Conservation (phyloP, 148 eudicot species). For the Salicornia ramosissima region DNA sequence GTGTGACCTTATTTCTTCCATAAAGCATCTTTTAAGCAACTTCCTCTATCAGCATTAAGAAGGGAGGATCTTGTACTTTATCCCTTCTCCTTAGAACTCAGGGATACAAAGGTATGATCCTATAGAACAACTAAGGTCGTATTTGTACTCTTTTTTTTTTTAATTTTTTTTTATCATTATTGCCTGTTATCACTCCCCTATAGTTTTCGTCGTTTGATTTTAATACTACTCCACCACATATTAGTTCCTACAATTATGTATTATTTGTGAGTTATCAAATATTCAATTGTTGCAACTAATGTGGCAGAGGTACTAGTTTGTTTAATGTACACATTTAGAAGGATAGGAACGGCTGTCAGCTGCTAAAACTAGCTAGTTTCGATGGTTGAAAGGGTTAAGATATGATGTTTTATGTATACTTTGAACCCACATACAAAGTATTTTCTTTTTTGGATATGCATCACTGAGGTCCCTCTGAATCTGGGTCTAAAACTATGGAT, state of each 20-base stretch:
- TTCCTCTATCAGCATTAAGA: neutral
- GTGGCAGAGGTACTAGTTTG: no score
- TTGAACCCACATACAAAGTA: neutral
- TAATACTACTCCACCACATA: no score
- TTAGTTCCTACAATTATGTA: no score
- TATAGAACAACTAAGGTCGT: no score
- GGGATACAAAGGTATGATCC: no score
- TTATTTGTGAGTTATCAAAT: no score
- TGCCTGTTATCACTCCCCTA: neutral
- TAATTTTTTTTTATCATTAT: no score
- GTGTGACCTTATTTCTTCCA: neutral
- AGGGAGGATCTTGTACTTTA: conserved; percentile 6
- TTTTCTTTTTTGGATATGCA: neutral
- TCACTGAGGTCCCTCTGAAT: neutral
- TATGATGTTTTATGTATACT: neutral
- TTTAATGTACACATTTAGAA: neutral
- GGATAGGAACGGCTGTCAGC: neutral
- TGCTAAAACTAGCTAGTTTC: conserved; percentile 11
- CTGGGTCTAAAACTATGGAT: neutral
- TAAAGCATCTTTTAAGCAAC: conserved; percentile 5
- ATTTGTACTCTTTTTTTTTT: no score
- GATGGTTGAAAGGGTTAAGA: neutral
- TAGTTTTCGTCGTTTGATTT: neutral
- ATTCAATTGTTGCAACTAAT: no score
- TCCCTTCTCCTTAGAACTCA: no score